A percentile compares a stretch with the other conserved stretches of the same genome.
Evolutionary conservation across 371 early-diverging fungal species (phyloP).

Genomic region (Actinomucor elegans): DNA sequence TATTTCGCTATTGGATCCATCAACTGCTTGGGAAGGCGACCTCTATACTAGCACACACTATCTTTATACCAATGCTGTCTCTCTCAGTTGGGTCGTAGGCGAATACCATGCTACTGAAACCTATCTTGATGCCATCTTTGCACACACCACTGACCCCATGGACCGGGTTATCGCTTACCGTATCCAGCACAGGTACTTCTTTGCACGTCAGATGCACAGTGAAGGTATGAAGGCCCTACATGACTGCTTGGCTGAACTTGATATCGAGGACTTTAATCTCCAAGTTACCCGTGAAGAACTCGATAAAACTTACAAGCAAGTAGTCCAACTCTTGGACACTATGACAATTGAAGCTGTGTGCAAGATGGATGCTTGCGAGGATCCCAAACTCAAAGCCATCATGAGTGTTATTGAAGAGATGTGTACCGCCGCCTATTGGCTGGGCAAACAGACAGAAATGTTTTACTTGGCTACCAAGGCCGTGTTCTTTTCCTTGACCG

Average conservation of each 20-base stretch:
- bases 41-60: slow-evolving; percentile 23
- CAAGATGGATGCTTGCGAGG: slow-evolving; percentile 22
- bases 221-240: slow-evolving; percentile 24
- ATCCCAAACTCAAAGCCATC: slow-evolving; percentile 17
- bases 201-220: slow-evolving; percentile 34
- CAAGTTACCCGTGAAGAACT: slow-evolving; percentile 18
- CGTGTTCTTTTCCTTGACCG: slow-evolving; percentile 25
- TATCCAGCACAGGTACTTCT: slow-evolving; percentile 38
- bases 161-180: slow-evolving; percentile 40
- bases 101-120: slow-evolving; percentile 33
- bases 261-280: slow-evolving; percentile 14
- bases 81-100: slow-evolving; percentile 43
- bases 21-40: slow-evolving; percentile 17
- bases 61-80: slow-evolving; percentile 31
- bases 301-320: slow-evolving; percentile 9
- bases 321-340: slow-evolving; percentile 9
- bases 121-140: slow-evolving; percentile 30
- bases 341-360: slow-evolving; percentile 20
- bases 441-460: slow-evolving; percentile 34
- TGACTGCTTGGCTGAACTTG: slow-evolving; percentile 34
- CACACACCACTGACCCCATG: slow-evolving; percentile 25
- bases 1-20: slow-evolving; percentile 15
- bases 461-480: slow-evolving; percentile 37
- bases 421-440: slow-evolving; percentile 42
- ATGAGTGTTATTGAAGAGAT: slow-evolving; percentile 41